Base-by-base conservation (phyloP, 108 stramenopile species). In the Pseudonitzschia multiseries region DNA sequence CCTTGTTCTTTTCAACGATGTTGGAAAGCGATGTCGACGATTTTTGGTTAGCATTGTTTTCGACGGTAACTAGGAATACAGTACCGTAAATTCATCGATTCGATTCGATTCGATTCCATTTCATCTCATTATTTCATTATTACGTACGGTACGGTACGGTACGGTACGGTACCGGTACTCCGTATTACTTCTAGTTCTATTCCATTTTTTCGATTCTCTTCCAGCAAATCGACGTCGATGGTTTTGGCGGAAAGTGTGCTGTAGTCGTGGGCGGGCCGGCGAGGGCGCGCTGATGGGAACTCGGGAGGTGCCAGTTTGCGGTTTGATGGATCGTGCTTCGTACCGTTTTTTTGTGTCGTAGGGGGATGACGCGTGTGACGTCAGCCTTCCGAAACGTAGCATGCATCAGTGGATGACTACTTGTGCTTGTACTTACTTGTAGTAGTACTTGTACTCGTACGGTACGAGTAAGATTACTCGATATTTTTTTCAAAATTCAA, bases 311-410 rank as follows among this genome's bases (percentile, higher is more conserved):
- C 17, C 1, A 48, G 46, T 48, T 48, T 5, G 1, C 46, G 18
- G 9, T 48, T 48, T 48, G 46, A 48, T 48, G 46, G 14, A 48
- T 36, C 36, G 36, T 36, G 36, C 36, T n/a, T 42, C 42, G 10
- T 42, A 10, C 46, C 18, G 1, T 10, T 48, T 18, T 48, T 48
- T 48, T 48, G 17, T 18, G 46, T 48, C 14, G 46, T 48, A 48
- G 18, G 18, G 46, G 3, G 54, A 56, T 56, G 54, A 56, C 54
- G 54, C 54, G 2, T 56, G 10, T 56, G 54, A 56, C 54, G 54
- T 56, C 54, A 56, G 54, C 17, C n/a, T 26, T 13, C 26, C 9
- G 1, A 26, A 21, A 22, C 54, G 54, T 48, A 18, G 46, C 46
- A 48, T 48, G 18, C 46, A 48, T 48, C 46, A 48, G 46, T 18